A percentile compares a stretch with the other conserved stretches of the same genome.
Conservation (phyloP, 78 protist genomes). For the Chrysochromulina parva region DNA sequence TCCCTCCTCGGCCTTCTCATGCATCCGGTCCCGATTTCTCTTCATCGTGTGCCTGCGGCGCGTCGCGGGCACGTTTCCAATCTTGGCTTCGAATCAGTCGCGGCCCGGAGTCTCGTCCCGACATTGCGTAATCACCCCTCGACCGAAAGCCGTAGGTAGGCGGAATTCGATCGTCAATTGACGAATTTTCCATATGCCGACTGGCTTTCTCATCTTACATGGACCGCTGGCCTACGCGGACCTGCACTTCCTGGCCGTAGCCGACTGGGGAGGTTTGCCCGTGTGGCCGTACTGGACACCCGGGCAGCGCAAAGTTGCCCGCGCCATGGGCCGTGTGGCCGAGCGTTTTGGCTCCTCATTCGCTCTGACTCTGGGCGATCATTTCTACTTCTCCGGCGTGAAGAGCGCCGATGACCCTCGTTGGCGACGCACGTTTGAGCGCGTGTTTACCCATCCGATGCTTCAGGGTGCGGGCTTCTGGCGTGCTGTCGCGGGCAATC, state of each 20-base stretch:
- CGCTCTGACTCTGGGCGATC: neutral
- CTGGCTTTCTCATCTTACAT: too few species aligned
- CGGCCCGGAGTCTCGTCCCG: too few species aligned
- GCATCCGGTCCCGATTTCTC: too few species aligned
- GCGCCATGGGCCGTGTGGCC: neutral
- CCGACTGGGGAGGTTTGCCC: conserved; percentile 7
- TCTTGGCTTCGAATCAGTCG: too few species aligned
- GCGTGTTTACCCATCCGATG: neutral
- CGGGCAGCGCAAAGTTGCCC: neutral
- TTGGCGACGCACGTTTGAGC: neutral
- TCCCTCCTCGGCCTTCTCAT: too few species aligned
- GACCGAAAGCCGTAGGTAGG: too few species aligned
- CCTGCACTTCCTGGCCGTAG: neutral
- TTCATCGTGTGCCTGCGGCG: too few species aligned
- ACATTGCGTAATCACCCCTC: too few species aligned
- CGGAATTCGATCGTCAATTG: too few species aligned
- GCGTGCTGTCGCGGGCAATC: neutral
- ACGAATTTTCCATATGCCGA: too few species aligned
- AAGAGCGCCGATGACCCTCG: neutral
- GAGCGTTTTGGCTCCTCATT: neutral
- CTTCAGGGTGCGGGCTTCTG: neutral
- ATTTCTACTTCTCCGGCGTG: neutral
- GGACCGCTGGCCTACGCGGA: too few species aligned
- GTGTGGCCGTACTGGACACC: neutral
- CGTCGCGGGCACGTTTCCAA: too few species aligned